phyloP scores from a whole-genome alignment of 2,329 filamentous ascomycete species.

The Aspergillaceae sp. region DNA sequence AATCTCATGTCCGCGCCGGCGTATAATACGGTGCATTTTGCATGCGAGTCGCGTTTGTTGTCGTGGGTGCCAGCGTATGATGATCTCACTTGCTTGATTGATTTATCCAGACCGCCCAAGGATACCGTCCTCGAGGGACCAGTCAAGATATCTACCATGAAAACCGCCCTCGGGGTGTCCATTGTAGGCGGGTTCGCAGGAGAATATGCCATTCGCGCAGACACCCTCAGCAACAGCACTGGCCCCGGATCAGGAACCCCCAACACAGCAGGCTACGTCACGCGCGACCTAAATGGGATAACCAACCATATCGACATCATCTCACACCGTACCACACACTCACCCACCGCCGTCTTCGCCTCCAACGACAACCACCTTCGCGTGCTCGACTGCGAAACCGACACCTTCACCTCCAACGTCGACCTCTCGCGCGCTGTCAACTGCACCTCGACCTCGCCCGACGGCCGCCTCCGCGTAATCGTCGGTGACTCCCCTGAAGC shows the following conservation, averaged over 20 bases:
- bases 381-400: conserved; percentile 44
- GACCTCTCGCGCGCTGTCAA: conserved; percentile 34
- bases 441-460: conserved; percentile 37
- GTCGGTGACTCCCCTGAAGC: conserved; percentile 37
- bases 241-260: background rate
- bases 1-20: conserved; percentile 49
- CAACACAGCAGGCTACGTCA: conserved; percentile 40
- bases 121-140: conserved; percentile 28
- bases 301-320: conserved; percentile 52
- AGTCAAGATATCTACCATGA: conserved; percentile 46
- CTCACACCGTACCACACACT: conserved; percentile 38
- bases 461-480: conserved; percentile 36
- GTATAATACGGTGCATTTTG: conserved; percentile 49
- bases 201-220: conserved; percentile 45
- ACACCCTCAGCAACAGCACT: conserved; percentile 5
- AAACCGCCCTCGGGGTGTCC: conserved; percentile 41
- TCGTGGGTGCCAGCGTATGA: conserved; percentile 42
- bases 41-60: conserved; percentile 39
- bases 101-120: conserved; percentile 36
- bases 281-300: conserved; percentile 42
- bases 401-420: conserved; percentile 31
- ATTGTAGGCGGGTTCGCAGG: conserved; percentile 51
- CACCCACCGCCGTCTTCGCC: conserved; percentile 46
- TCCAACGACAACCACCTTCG: conserved; percentile 51
- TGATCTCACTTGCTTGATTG: conserved; percentile 37